A percentile compares a stretch with the other conserved stretches of the same genome.
Evolutionary conservation across 805 yeast genomes (phyloP).

Genomic region (Sugiyamaella floridensis): DNA sequence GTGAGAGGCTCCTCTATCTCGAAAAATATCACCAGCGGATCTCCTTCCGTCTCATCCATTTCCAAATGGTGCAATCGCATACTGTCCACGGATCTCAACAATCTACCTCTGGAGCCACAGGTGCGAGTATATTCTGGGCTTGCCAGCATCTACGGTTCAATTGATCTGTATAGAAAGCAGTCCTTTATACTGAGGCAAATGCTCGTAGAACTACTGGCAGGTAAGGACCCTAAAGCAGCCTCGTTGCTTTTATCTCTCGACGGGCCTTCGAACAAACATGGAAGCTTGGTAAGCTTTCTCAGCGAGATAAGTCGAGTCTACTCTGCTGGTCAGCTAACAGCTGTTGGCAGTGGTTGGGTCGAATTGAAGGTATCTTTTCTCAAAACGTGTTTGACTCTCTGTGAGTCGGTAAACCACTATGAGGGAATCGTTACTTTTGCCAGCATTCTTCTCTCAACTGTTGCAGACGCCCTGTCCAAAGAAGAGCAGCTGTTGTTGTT

Average conservation of each 20-base stretch:
- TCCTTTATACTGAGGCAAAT: conserved; percentile 64
- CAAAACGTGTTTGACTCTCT: conserved; percentile 45
- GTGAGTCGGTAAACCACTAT: conserved; percentile 45
- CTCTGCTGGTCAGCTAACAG: conserved; percentile 39
- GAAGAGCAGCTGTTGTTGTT: conserved; percentile 50
- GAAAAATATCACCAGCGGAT: conserved; percentile 18
- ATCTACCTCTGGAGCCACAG: conserved; percentile 46
- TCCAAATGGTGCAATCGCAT: conserved; percentile 42
- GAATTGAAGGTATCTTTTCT: conserved; percentile 51
- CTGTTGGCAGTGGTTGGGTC: conserved; percentile 43
- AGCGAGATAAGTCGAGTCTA: conserved; percentile 47
- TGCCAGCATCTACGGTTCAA: conserved; percentile 54
- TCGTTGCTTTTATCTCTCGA: neutral
- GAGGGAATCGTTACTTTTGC: conserved; percentile 42
- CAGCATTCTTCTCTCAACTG: conserved; percentile 49
- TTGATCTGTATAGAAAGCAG: conserved; percentile 59
- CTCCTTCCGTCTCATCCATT: conserved; percentile 38
- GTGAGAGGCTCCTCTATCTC: conserved; percentile 35
- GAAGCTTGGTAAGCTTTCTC: conserved; percentile 37
- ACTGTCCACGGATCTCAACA: conserved; percentile 39
- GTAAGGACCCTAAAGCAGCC: neutral
- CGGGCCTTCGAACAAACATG: conserved; percentile 3
- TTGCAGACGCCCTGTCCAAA: conserved; percentile 44
- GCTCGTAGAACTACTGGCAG: neutral
- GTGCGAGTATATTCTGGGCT: conserved; percentile 58